Conservation (phyloP, 805 yeast genomes). For the Teunomyces cretensis region DNA sequence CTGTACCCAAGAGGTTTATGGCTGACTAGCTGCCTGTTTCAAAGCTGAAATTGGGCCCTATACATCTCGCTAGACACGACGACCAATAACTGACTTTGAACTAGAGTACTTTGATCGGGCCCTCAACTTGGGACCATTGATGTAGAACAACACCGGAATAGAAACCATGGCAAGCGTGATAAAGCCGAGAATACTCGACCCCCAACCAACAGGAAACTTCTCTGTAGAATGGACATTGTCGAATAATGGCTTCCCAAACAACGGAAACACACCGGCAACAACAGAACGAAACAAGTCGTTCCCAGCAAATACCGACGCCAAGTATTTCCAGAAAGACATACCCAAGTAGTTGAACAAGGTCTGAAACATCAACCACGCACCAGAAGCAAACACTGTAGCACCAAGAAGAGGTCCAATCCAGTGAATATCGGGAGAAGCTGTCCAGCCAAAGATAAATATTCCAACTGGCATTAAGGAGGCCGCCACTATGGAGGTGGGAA, state of each 20-base stretch:
- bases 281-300: slow-evolving; percentile 50
- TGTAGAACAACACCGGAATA: slow-evolving; percentile 47
- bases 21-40: no score
- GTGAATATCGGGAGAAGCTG: slow-evolving; percentile 14
- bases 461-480: slow-evolving; percentile 20
- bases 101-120: slow-evolving; percentile 41
- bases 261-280: slow-evolving; percentile 60
- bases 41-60: no score
- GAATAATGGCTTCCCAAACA: slow-evolving; percentile 63
- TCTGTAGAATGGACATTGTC: slow-evolving; percentile 38
- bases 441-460: slow-evolving; percentile 21
- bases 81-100: no score
- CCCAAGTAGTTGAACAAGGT: slow-evolving; percentile 50
- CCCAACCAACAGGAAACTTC: slow-evolving; percentile 63
- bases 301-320: slow-evolving; percentile 61
- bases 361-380: slow-evolving; percentile 44
- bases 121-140: slow-evolving; percentile 45
- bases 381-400: slow-evolving; percentile 17
- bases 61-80: no score
- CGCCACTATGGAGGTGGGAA: slow-evolving; percentile 22
- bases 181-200: slow-evolving; percentile 48
- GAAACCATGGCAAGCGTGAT: slow-evolving; percentile 41
- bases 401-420: slow-evolving; percentile 23
- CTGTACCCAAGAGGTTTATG: no score
- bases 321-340: slow-evolving; percentile 45